Conservation (phyloP, 305 asterid species). For the Fraxinus greggii region DNA sequence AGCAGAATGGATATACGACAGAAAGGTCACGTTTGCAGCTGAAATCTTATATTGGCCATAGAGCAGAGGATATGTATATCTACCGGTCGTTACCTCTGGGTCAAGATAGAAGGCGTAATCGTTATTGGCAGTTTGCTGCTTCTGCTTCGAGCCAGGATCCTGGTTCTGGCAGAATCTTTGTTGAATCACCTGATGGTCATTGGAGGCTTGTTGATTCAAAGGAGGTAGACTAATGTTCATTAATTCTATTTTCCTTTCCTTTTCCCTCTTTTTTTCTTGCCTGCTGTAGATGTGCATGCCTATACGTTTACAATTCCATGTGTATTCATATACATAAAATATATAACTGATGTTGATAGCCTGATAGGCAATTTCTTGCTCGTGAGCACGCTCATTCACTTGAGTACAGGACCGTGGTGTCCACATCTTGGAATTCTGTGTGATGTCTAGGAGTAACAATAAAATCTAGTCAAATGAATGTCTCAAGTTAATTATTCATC, state of each 20-base stretch:
- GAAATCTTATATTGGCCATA: conserved; percentile 86
- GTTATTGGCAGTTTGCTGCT: conserved; percentile 91
- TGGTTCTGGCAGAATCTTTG: conserved; percentile 93
- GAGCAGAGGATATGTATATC: conserved; percentile 82
- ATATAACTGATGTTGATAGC: not conserved
- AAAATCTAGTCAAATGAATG: not conserved
- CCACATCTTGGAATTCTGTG: not conserved
- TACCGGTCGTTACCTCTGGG: conserved; percentile 97
- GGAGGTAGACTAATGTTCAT: conserved; percentile 47
- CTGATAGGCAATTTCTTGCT: not conserved
- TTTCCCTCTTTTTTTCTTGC: not conserved
- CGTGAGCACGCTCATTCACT: not conserved
- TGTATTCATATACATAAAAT: not conserved
- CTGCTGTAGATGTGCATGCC: not conserved
- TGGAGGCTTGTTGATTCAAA: conserved; percentile 88
- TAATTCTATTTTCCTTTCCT: not conserved
- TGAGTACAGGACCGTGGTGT: not conserved
- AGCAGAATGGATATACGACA: conserved; percentile 68
- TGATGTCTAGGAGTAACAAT: not conserved
- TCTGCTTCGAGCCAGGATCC: conserved; percentile 82
- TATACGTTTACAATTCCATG: not conserved
- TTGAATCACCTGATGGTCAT: conserved; percentile 71
- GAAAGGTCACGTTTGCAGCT: conserved; percentile 90
- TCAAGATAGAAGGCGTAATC: conserved; percentile 93
- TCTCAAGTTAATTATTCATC: not conserved